A percentile compares a stretch with the other conserved stretches of the same genome.
These are phyloP conservation scores for Hippophae gyantsensis DNA, from an alignment of 306 rosid species.

Conservation along the genomic window DNA sequence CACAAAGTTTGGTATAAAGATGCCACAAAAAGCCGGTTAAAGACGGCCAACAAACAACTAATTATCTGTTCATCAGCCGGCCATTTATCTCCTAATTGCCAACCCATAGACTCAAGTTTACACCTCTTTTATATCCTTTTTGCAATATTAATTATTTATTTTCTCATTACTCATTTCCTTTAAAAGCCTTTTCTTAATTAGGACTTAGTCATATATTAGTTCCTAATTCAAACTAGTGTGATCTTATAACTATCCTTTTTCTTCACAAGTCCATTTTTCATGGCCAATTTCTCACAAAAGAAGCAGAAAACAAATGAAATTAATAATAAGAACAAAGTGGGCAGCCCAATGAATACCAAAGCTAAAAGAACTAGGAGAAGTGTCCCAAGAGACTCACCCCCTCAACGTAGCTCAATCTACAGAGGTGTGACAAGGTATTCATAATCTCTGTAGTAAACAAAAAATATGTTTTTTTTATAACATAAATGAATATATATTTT, in stretches of 20 bases:
- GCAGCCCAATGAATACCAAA: conserved; percentile 12
- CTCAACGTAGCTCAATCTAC: conserved; percentile 65
- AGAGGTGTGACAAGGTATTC: conserved; percentile 84
- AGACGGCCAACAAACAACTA: conserved; percentile 24
- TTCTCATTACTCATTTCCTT: not conserved
- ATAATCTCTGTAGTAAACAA: not conserved
- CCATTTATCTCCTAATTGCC: conserved; percentile 3
- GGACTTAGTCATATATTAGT: not conserved
- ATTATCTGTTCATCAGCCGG: conserved; percentile 19
- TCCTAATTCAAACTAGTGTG: not conserved
- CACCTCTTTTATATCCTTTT: not conserved
- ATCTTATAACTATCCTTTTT: not conserved
- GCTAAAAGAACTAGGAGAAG: conserved; percentile 53
- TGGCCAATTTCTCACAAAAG: conserved; percentile 58
- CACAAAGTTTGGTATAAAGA: too few species aligned
- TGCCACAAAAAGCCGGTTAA: conserved; percentile 9
- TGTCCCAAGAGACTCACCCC: conserved; percentile 52
- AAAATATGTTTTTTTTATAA: too few species aligned
- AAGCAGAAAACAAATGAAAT: conserved; percentile 24
- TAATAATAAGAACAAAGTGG: conserved; percentile 5
- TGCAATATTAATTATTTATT: conserved; percentile 1
- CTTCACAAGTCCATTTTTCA: conserved; percentile 11
- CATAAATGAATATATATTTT: too few species aligned
- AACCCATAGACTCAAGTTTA: not conserved
- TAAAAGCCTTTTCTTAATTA: conserved; percentile 10